Conservation (phyloP, 176 grass and related monocot genomes). For the Bonia amplexicaulis region DNA sequence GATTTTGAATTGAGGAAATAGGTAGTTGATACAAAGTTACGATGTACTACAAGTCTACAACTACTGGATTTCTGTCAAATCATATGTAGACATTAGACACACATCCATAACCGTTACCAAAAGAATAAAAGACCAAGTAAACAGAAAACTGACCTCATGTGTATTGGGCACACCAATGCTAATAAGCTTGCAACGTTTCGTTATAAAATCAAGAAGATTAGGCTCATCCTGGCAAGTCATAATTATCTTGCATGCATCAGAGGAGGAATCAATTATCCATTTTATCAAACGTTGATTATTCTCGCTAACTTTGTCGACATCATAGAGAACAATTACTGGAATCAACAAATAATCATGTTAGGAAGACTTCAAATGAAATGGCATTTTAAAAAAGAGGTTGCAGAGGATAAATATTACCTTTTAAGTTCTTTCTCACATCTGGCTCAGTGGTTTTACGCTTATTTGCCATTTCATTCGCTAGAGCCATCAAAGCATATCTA, state of each 20-base stretch:
- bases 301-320: slow-evolving; percentile 58
- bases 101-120: not conserved
- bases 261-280: slow-evolving; percentile 74
- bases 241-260: slow-evolving; percentile 64
- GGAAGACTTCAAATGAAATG: slow-evolving; percentile 9
- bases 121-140: not conserved
- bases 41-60: not conserved
- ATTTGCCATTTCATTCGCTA: slow-evolving; percentile 56
- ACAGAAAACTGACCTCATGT: slow-evolving; percentile 39
- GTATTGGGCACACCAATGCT: slow-evolving; percentile 37
- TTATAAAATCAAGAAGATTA: slow-evolving; percentile 57
- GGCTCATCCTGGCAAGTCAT: slow-evolving; percentile 64
- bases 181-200: slow-evolving; percentile 56
- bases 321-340: slow-evolving; percentile 64
- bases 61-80: not conserved
- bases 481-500: slow-evolving; percentile 58
- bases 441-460: slow-evolving; percentile 36
- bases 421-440: slow-evolving; percentile 39
- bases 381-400: not conserved
- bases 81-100: not conserved
- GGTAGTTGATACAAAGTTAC: not conserved
- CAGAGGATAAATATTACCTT: slow-evolving; percentile 43
- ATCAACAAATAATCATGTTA: slow-evolving; percentile 29
- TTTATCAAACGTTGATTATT: slow-evolving; percentile 64
- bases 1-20: not conserved